A percentile compares a stretch with the other conserved stretches of the same genome.
Evolutionary conservation across 2,329 filamentous ascomycete genomes (phyloP).

Genomic region (Paramyrothecium roridum): DNA sequence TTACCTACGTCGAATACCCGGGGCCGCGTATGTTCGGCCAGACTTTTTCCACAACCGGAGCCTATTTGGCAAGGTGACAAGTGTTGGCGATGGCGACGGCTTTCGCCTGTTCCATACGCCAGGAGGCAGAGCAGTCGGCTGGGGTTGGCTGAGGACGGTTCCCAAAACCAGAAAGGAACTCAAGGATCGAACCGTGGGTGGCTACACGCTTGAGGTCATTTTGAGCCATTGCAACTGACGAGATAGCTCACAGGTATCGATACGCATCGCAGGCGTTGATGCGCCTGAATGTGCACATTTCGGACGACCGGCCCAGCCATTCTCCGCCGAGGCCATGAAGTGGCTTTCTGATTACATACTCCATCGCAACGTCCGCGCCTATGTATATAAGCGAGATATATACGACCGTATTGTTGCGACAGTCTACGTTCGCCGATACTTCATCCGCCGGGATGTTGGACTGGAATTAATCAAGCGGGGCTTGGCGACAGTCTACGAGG

Average conservation of each 20-base stretch:
- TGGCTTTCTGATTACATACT: slow-evolving; percentile 77
- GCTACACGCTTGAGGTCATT: too few relatives aligned
- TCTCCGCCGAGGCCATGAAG: slow-evolving; percentile 71
- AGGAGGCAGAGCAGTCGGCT: slow-evolving; percentile 80
- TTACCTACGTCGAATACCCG: slow-evolving; percentile 82
- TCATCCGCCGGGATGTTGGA: slow-evolving; percentile 77
- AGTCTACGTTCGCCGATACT: slow-evolving; percentile 68
- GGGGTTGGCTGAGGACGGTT: slow-evolving; percentile 84
- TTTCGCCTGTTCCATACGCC: slow-evolving; percentile 95
- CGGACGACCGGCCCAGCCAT: slow-evolving; percentile 82
- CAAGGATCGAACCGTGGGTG: slow-evolving; percentile 71
- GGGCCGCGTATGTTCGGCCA: slow-evolving; percentile 70
- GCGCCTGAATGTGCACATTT: slow-evolving; percentile 93
- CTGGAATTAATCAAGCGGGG: slow-evolving; percentile 84
- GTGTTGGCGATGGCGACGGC: slow-evolving; percentile 94
- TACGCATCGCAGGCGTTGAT: slow-evolving; percentile 88
- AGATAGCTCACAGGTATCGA: slow-evolving; percentile 60
- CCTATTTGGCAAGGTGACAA: slow-evolving; percentile 82
- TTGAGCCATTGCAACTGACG: too few relatives aligned
- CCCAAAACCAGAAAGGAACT: slow-evolving; percentile 67
- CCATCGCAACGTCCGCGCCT: slow-evolving; percentile 72
- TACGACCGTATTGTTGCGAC: slow-evolving; percentile 89
- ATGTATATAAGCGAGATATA: slow-evolving; percentile 82
- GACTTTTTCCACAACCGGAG: slow-evolving; percentile 71
- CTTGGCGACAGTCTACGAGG: slow-evolving; percentile 89